Evolutionary conservation across 2,329 filamentous ascomycete genomes (phyloP), one percentile per base, ranked within the genome.

Genomic region (Beauveria pseudobassiana): DNA sequence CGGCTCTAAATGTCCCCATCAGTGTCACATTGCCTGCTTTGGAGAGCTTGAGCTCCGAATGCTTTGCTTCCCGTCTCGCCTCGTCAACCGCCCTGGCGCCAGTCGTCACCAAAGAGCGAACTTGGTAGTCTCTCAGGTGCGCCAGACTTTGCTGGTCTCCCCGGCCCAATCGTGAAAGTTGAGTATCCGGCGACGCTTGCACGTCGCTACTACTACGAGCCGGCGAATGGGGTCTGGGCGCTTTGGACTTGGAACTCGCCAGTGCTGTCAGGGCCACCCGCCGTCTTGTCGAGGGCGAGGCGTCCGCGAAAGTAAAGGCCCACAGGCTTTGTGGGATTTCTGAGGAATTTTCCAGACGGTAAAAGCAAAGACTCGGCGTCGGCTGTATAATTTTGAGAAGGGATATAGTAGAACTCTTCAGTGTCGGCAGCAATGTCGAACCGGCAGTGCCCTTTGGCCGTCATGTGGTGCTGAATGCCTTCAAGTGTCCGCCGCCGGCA

Each of bases 401-500:
- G 62, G 40, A 59, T 66, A 51, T 61, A 69, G 61, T 77, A 80
- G 57, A 80, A 79, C 3, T 78, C 75, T 26, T 68, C 65, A 14
- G 72, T 74, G 45, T 80, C 76, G 1, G 72, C 70, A n/a, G 68
- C 58, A 0, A 77, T 66, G n/a, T 79, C 70, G 43, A 81, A 73
- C 5, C 70, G 75, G 64, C 80, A 82, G 63, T 83, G 80, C 0
- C 78, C 75, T 46, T 80, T 82, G 8, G 72, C 75, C 0, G 70
- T 63, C 80, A 82, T 83, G 63, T 83, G 82, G 34, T 82, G 79
- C 56, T 80, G 79, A 0, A 78, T 74, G 0, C 75, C 82, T 56
- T 79, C 72, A 0, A 74, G 70, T 0, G 77, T 79, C 2, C 68
- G 68, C 34, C 78, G 74, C 40, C 75, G 70, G 4, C 73, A 77